Evolutionary conservation across 2,329 filamentous ascomycete genomes (phyloP).

Genomic region (Aspergillus udagawae): DNA sequence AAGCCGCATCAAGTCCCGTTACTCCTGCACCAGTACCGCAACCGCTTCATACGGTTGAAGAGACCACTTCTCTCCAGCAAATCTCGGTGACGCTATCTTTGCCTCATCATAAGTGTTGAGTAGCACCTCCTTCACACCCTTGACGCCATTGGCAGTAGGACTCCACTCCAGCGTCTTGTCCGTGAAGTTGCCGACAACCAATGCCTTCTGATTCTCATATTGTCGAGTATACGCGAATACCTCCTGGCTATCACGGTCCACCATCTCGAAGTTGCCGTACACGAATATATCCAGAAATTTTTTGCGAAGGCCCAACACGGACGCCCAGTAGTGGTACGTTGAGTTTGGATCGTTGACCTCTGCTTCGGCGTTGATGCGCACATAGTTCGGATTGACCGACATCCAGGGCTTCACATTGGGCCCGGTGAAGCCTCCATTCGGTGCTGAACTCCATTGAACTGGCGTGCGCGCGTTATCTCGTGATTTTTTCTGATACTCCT

Average conservation of each 20-base stretch:
- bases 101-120: constrained; percentile 29
- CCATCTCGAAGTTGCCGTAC: constrained; percentile 60
- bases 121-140: constrained; percentile 24
- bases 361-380: constrained; percentile 57
- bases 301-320: constrained; percentile 58
- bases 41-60: constrained; percentile 33
- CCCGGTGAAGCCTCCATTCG: constrained; percentile 63
- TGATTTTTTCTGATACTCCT: constrained; percentile 39
- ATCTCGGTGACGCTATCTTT: constrained; percentile 15
- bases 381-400: constrained; percentile 61
- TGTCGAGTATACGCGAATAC: constrained; percentile 55
- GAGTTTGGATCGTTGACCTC: constrained; percentile 41
- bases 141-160: constrained; percentile 24
- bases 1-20: neutral
- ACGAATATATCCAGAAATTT: constrained; percentile 60
- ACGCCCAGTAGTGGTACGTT: constrained; percentile 60
- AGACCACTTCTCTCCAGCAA: constrained; percentile 24
- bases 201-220: constrained; percentile 28
- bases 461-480: constrained; percentile 68
- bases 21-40: constrained; percentile 22
- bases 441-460: constrained; percentile 63
- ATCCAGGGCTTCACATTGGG: constrained; percentile 61
- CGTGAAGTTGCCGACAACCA: constrained; percentile 37
- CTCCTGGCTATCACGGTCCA: constrained; percentile 50
- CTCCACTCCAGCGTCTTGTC: constrained; percentile 30